Conservation (phyloP, 257 asterid genomes). For the Dorcoceras hygrometricum region DNA sequence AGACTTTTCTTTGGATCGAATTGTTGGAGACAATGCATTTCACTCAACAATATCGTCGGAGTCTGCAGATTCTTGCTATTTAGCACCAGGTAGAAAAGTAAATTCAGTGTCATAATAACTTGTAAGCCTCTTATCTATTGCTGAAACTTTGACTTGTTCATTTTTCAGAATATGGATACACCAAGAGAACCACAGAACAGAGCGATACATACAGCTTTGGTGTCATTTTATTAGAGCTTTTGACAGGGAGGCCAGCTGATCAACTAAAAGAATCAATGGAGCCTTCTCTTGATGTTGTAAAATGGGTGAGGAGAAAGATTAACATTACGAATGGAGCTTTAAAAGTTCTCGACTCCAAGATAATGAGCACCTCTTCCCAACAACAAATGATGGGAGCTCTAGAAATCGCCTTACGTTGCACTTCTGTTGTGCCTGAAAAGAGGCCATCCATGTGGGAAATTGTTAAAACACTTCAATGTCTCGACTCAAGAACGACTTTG, state of each 20-base stretch:
- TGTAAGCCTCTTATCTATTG: not conserved
- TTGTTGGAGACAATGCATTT: conserved; percentile 56
- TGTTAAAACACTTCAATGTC: conserved; percentile 47
- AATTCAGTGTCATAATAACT: not conserved
- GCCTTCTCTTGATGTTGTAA: conserved; percentile 54
- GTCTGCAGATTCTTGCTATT: conserved; percentile 58
- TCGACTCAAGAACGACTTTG: conserved; percentile 31
- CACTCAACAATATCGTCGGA: conserved; percentile 47
- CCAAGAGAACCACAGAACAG: conserved; percentile 63
- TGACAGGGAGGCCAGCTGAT: conserved; percentile 72
- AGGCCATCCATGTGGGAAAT: conserved; percentile 72
- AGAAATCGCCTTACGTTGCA: conserved; percentile 59
- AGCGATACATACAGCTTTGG: conserved; percentile 72
- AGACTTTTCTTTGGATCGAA: conserved; percentile 61
- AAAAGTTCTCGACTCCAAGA: conserved; percentile 61
- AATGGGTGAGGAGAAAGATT: conserved; percentile 82
- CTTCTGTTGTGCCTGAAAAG: conserved; percentile 65
- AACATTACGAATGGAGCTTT: conserved; percentile 59
- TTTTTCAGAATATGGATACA: conserved; percentile 58
- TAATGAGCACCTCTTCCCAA: conserved; percentile 37
- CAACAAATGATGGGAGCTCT: conserved; percentile 62
- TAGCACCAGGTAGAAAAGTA: conserved; percentile 66
- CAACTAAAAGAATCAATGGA: conserved; percentile 30
- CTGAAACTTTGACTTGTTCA: not conserved
- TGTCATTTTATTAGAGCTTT: conserved; percentile 63